Base-by-base conservation (phyloP, 2,329 filamentous ascomycete genomes). In the Mollisiaceae sp. region DNA sequence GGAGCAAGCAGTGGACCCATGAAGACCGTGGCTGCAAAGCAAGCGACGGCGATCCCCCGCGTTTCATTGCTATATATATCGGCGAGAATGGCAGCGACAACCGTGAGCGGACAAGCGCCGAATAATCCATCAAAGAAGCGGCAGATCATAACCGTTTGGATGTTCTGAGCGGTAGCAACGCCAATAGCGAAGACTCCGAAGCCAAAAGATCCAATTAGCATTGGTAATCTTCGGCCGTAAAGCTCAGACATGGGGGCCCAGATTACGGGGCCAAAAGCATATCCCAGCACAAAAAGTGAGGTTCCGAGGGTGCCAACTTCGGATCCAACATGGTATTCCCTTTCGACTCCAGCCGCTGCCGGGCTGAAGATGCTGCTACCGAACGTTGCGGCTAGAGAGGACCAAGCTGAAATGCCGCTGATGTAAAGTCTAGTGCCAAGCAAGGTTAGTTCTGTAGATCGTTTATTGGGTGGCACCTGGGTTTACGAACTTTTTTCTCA, bases 171-270 rank as follows among this genome's bases (percentile, higher is more conserved):
- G 11, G 83, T 86, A 1, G 85, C 84, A 24, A 80, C 81, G 5
- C 81, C 87, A 32, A 83, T 85, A 70, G 85, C 88, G 75, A 91
- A 91, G 1, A 82, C 82, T 0, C 84, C 85, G 63, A 90, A 80
- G 15, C 80, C 79, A 63, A 82, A 75, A 69, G 87, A 87, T 11
- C 85, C 86, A 62, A 79, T 74, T 68, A 84, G 81, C 72, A 89
- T 86, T 14, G 89, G 79, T 27, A 83, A 73, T 69, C 89, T 83
- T 4, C 86, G 81, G 6, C 86, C 88, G 60, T 84, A 86, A 15
- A 90, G 74, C 71, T 91, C 89, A 43, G 85, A 82, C 27, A 91
- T 75, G 0, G 88, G 88, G 2, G 88, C 89, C 86, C 87, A 91
- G 2, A 91, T 84, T 67, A 89, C 77, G 6, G 88, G 87, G 0